Conservation (phyloP, 2,329 filamentous ascomycete species). For the Arthrocladium fulminans region DNA sequence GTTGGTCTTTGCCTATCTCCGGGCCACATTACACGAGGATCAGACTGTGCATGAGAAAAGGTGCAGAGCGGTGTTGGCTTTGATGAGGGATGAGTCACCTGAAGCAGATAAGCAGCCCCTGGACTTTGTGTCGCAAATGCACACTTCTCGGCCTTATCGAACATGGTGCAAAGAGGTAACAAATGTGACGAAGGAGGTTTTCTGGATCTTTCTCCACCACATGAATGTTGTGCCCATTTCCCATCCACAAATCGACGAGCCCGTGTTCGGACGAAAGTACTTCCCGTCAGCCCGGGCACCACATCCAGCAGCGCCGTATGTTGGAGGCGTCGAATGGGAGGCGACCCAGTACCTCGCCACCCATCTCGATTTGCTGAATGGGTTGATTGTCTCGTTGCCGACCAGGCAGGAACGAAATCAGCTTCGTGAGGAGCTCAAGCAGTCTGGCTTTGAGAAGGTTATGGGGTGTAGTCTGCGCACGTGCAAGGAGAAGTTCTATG, state of each 20-base stretch:
- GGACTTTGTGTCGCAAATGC: conserved; percentile 83
- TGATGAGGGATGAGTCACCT: conserved; percentile 70
- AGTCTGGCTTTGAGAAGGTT: conserved; percentile 84
- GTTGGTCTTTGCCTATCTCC: conserved; percentile 79
- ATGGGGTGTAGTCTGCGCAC: conserved; percentile 77
- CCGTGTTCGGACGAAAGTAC: conserved; percentile 45
- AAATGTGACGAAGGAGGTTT: conserved; percentile 93
- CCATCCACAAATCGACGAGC: conserved; percentile 23
- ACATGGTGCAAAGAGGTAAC: conserved; percentile 90
- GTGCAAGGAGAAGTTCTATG: conserved; percentile 97
- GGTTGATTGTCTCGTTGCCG: conserved; percentile 72
- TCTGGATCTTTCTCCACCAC: conserved; percentile 97
- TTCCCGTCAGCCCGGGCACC: conserved; percentile 83
- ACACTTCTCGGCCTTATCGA: conserved; percentile 75
- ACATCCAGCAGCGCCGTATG: conserved; percentile 88
- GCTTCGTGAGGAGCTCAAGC: conserved; percentile 66
- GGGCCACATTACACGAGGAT: conserved; percentile 44
- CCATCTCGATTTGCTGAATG: conserved; percentile 87
- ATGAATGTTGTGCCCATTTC: conserved; percentile 67
- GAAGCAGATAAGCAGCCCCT: conserved; percentile 68
- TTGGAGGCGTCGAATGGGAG: conserved; percentile 97
- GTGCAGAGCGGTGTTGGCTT: conserved; percentile 64
- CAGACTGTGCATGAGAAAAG: conserved; percentile 56
- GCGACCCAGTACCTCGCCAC: conserved; percentile 92
- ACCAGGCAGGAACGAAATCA: conserved; percentile 61